Base-by-base conservation (phyloP, 2,329 filamentous ascomycete genomes). In the Penicillium brevicompactum region DNA sequence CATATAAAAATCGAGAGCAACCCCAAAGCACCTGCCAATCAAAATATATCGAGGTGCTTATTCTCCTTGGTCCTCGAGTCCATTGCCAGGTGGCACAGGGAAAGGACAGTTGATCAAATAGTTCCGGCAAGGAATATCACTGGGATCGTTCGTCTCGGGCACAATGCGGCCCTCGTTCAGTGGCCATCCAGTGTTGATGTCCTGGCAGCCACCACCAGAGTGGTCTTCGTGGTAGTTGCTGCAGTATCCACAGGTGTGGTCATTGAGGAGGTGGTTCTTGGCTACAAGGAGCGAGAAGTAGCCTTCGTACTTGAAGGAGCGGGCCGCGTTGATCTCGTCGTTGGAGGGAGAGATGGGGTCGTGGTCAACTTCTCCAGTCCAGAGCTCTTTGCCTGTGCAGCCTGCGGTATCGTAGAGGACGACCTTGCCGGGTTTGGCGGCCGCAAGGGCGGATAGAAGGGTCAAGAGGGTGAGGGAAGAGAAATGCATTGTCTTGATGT, bases 81-180 rank as follows among this genome's bases (percentile, higher is more conserved):
- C 48, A 44, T 50, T 50, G 8, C 48, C 48, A 21, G 40, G 48
- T 13, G 48, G 48, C 8, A 50, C 48, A 9, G 48, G 48, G 48
- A 50, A 50, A 22, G 48, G 48, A n/a, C 48, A 50, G 16, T 50
- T 50, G 30, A 50, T 50, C 48, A 50, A 34, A 24, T 50, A 50
- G 22, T 50, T 50, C 7, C 48, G 31, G 38, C 48, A 50, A 27
- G 48, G 48, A 34, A 50, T 32, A 34, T 50, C 40, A n/a, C 48
- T 50, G 37, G 48, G 48, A 42, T 43, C 48, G 34, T 50, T 27
- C 14, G 48, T n/a, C 18, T 50, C 48, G 7, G 48, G 48, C 10
- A 50, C 48, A 42, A 50, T 50, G 3, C 48, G 48, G 24, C 48
- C 48, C 48, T 50, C 48, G 16, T 50, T 50, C 48, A 50, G 32